Evolutionary conservation across 2,329 filamentous ascomycete species (phyloP), one percentile per base, ranked within the genome.

Genomic region (Plenodomus tracheiphilus): DNA sequence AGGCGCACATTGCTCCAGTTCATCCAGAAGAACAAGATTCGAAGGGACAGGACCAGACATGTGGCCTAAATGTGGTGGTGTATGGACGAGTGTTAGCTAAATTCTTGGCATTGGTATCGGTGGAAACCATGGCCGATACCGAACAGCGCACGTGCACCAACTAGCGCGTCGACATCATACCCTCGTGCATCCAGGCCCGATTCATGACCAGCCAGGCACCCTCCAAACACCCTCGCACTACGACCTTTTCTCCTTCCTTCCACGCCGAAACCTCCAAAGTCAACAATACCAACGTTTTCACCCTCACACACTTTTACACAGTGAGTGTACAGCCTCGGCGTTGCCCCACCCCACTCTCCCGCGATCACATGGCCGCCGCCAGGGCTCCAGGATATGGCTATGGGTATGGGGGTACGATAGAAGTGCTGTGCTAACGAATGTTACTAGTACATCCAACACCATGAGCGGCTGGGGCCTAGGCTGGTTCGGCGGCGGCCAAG

Each of bases 401-500:
- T 15, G 11, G n/a, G 28, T 15, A 4, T 15, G 7, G 28, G 28
- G 28, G 9, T 11, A 11, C 11, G 28, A 32, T 10, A 15, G 6
- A 32, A 15, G 13, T 4, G 13, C 6, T 11, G 28, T 25, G 28
- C 28, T 32, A 11, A 32, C 28, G 11, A 4, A 11, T 11, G 11
- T 4, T 10, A 15, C 7, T 11, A 32, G 28, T 15, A 32, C 28
- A 32, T 32, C 42, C 37, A 37, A 11, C 25, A 62, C 30, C 42
- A 74, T 74, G 72, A 67, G 68, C 48, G 69, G 75, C 65, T 80
- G 77, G 77, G 77, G 77, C 50, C 68, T 78, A 54, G 74, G 88
- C 77, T 97, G 92, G 91, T 96, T 97, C 73, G 91, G 93, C 75
- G 91, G 91, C 68, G 84, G 83, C 60, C 83, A 84, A 66, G 90